Base-by-base conservation (phyloP, 257 asterid species). In the Coffea canephora region DNA sequence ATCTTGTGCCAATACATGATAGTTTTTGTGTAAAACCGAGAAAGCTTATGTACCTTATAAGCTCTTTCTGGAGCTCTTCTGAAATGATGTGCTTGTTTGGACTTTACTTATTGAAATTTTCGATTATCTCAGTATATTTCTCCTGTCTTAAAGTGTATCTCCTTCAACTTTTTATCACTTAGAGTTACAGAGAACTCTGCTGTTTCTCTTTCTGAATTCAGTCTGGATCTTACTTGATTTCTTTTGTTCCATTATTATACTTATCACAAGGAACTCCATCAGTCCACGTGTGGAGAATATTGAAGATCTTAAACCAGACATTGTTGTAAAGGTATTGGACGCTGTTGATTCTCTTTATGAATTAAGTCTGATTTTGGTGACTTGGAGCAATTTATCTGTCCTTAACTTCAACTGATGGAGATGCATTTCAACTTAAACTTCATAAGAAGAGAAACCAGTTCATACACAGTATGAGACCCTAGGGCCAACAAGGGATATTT, bases 221-320 rank as follows among this genome's bases (percentile, higher is more conserved):
- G n/a, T 36, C 48, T 16, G 21, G 72, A 68, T 68, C 19, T 68
- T 34, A n/a, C 7, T 1, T 73, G 49, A 31, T 52, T 79, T 78
- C 2, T 61, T 61, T 15, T 52, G 31, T 36, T 64, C 41, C 23
- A 2, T 77, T 74, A 34, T 79, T 19, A 41, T 16, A 12, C 81
- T 78, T 52, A 78, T 79, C 83, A 80, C 91, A 90, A 39, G 96
- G 88, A 80, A 75, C 48, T 80, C 81, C 59, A 76, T 84, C 78
- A 77, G 34, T 55, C 85, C 74, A 71, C 92, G 52, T 74, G 86
- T 89, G 81, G 89, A 85, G 83, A 85, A 82, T 65, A 84, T 93
- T 77, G 91, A 91, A 70, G 99, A 95, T 80, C 89, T 95, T 75
- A 89, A 76, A 75, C 96, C 96, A 69, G 85, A 90, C 84, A 91